phyloP scores from a whole-genome alignment of 345 rosid genomes.

The Euphorbia peplus region DNA sequence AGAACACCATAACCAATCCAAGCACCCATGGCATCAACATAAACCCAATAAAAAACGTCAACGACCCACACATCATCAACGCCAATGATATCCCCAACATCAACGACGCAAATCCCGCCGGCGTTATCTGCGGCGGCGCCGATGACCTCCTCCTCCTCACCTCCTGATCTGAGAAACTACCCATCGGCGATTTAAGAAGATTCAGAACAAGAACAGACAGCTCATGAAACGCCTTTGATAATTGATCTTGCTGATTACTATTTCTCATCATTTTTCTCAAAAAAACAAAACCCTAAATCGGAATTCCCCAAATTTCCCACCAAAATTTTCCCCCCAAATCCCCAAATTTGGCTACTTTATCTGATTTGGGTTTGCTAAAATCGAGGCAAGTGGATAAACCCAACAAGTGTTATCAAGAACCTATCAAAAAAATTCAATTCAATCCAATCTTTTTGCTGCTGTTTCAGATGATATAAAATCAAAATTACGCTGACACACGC shows the following conservation, averaged over 20 bases:
- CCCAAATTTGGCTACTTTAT: not conserved
- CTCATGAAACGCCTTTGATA: slow-evolving; percentile 56
- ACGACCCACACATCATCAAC: slow-evolving; percentile 86
- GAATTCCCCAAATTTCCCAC: not conserved
- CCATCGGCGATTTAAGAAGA: slow-evolving; percentile 52
- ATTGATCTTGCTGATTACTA: slow-evolving; percentile 51
- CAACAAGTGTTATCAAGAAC: slow-evolving; percentile 24
- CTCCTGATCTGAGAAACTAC: slow-evolving; percentile 36
- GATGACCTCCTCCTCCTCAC: slow-evolving; percentile 21
- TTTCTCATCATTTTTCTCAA: slow-evolving; percentile 40
- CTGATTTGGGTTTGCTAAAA: slow-evolving; percentile 16
- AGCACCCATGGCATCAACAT: slow-evolving; percentile 94
- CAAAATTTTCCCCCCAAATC: not conserved
- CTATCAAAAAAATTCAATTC: not conserved
- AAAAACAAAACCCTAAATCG: no score
- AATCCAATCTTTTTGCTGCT: not conserved
- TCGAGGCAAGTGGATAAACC: slow-evolving; percentile 41
- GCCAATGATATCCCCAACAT: slow-evolving; percentile 75
- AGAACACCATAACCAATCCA: slow-evolving; percentile 64
- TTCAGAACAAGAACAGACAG: slow-evolving; percentile 58
- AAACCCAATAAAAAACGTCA: slow-evolving; percentile 89
- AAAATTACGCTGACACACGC: not conserved
- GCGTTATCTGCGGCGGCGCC: slow-evolving; percentile 50
- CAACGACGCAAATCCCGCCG: slow-evolving; percentile 81
- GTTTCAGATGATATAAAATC: no score